These are phyloP conservation scores for Iris macrosiphon DNA, from an alignment of 106 monocot species.

Conservation along the genomic window DNA sequence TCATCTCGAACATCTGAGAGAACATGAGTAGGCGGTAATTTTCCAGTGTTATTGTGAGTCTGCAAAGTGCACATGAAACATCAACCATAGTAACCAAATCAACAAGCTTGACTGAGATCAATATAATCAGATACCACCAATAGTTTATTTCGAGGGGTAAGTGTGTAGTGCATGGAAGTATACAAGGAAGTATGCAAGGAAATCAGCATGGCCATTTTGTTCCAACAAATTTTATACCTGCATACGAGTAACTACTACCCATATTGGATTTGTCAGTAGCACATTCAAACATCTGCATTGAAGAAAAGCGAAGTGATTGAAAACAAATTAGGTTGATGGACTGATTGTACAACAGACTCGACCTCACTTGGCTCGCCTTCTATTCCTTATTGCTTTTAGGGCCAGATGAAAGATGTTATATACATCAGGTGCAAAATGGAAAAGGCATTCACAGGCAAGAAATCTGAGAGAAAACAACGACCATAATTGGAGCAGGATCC, in stretches of 20 bases:
- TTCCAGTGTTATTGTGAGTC: conserved; percentile 63
- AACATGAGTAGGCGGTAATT: conserved; percentile 7
- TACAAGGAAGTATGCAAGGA: neutral
- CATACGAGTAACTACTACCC: conserved; percentile 94
- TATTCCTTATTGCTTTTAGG: too few relatives aligned
- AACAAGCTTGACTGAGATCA: neutral
- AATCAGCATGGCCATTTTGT: neutral
- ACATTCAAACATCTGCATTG: conserved; percentile 90
- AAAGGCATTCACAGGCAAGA: too few relatives aligned
- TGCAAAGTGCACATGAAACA: conserved; percentile 20
- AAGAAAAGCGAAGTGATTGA: neutral
- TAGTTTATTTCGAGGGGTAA: neutral
- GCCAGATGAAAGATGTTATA: neutral
- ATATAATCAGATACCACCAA: neutral
- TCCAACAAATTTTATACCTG: conserved; percentile 46
- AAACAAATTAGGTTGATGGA: neutral
- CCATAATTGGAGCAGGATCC: neutral
- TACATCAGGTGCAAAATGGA: too few relatives aligned
- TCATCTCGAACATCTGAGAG: conserved; percentile 24
- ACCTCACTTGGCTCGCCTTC: too few relatives aligned
- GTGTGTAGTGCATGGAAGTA: neutral
- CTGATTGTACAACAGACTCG: neutral
- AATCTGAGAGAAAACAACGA: too few relatives aligned
- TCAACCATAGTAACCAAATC: neutral
- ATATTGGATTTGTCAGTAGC: conserved; percentile 91